Base-by-base conservation (phyloP, 306 rosid species). In the Luffa acutangula region DNA sequence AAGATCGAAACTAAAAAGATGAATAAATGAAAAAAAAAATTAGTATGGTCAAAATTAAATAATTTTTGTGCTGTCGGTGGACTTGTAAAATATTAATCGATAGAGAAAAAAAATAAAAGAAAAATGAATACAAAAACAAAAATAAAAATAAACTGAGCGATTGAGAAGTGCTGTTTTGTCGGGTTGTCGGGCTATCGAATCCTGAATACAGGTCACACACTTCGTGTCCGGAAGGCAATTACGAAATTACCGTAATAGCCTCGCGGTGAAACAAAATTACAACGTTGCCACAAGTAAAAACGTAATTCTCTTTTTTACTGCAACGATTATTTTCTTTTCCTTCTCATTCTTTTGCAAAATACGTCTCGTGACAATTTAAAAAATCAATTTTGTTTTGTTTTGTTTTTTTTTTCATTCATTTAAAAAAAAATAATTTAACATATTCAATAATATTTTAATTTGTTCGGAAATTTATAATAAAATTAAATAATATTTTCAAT, bases 171-270 rank as follows among this genome's bases (percentile, higher is more conserved):
- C 34, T 3, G 57, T 49, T 58, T 80, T 87, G 93, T 86, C 88
- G 84, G 80, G 71, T 85, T 88, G 92, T 91, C 91, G 85, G 87
- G 85, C 71, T 43, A 73, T 77, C 54, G 81, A 87, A 83, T 85
- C 87, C 80, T 12, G 78, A 70, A 25, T 58, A 21, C 86, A 81
- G 84, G 88, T 83, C 86, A 75, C 79, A 80, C 80, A 76, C 62
- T 79, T 76, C 74, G 70, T 46, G 75, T 46, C 52, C 57, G 67
- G 57, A 76, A 77, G 80, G 82, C 18, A 56, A 4, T 36, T 1
- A 1, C 0, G 0, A 14, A 43, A n/a, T 75, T 45, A 64, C 83
- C 3, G 31, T 33, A 63, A 18, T 75, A 42, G 5, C 82, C 20
- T 25, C 52, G 4, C 11, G 0, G 0, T 12, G 0, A 5, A 20